These are phyloP conservation scores for Exophiala phaeomuriformis DNA, from an alignment of 2,329 filamentous ascomycete genomes.

Conservation along the genomic window DNA sequence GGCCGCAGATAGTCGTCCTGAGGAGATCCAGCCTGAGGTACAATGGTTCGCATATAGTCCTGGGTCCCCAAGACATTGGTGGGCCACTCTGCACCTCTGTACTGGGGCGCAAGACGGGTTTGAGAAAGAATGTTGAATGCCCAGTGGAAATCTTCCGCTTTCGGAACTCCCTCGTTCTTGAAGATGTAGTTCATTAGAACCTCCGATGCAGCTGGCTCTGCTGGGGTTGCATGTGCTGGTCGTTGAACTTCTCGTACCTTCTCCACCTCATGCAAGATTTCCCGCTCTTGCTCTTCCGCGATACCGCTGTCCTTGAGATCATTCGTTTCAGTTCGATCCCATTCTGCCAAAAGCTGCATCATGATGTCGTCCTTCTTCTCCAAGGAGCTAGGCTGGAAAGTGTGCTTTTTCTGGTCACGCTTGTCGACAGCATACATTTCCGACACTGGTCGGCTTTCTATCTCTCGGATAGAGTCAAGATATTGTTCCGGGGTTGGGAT, in stretches of 20 bases:
- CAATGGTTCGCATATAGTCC: slow-evolving; percentile 47
- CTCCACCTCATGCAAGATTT: slow-evolving; percentile 56
- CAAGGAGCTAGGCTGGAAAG: slow-evolving; percentile 14
- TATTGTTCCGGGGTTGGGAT: slow-evolving; percentile 3
- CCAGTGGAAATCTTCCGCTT: slow-evolving; percentile 34
- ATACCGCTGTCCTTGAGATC: slow-evolving; percentile 37
- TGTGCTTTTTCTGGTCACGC: background rate
- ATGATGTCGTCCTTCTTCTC: slow-evolving; percentile 27
- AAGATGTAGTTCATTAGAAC: slow-evolving; percentile 39
- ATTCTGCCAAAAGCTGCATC: slow-evolving; percentile 32
- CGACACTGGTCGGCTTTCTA: slow-evolving; percentile 48
- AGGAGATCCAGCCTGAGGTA: slow-evolving; percentile 6
- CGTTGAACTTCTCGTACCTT: slow-evolving; percentile 50
- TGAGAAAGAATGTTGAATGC: slow-evolving; percentile 42
- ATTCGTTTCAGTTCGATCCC: slow-evolving; percentile 33
- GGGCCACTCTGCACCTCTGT: slow-evolving; percentile 32
- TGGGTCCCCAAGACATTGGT: slow-evolving; percentile 41
- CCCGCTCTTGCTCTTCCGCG: slow-evolving; percentile 62
- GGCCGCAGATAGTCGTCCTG: slow-evolving; percentile 47
- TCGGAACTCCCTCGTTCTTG: slow-evolving; percentile 30
- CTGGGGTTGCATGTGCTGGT: slow-evolving; percentile 44
- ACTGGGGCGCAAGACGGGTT: slow-evolving; percentile 28
- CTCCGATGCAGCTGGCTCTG: slow-evolving; percentile 32
- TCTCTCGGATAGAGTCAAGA: slow-evolving; percentile 45
- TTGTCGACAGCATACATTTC: slow-evolving; percentile 44